Base-by-base conservation (phyloP, 2,329 filamentous ascomycete species). In the Fusarium sp. region DNA sequence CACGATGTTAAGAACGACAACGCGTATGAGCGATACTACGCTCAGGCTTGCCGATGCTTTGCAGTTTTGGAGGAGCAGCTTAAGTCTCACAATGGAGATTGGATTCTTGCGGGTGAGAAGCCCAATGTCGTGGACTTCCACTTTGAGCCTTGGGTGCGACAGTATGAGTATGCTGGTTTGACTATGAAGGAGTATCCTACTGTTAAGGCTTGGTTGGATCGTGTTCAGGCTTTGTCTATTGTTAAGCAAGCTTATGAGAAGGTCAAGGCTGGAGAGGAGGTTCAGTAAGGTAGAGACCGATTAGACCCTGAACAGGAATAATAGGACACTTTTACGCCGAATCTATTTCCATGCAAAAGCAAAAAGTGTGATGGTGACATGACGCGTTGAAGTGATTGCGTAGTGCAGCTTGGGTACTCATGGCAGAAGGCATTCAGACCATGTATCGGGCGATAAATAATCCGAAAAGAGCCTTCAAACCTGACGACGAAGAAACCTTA, bases 91-190 rank as follows among this genome's bases (percentile, higher is more conserved):
- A 45, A 25, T 2, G 63, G 62, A 25, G 48, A 55, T 0, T 66
- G 63, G 63, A 44, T 66, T 13, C 24, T 66, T 30, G 22, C 62
- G 1, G 62, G 63, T 1, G 29, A 49, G 6, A 53, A 27, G 11
- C 63, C 63, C 3, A 66, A 61, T 16, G 63, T 66, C 0, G 62
- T 66, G 2, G 63, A 66, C 55, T 61, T 66, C 34, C 63, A 66
- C n/a, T 66, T 66, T 13, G 63, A 66, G 38, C 38, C 63, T 29
- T 66, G 63, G 63, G 20, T 66, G 13, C 58, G 63, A 40, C 63
- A 55, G 32, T 24, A 45, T 8, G 55, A 41, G 6, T 29, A 9
- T 38, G 63, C 63, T 12, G 63, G 63, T 0, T 30, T 66, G 55
- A 45, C 43, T 5, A 25, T 66, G 48, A 9, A 49, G 13, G 44